These are phyloP conservation scores for Adansonia rubrostipa DNA, from an alignment of 441 rosid genomes.

Conservation along the genomic window DNA sequence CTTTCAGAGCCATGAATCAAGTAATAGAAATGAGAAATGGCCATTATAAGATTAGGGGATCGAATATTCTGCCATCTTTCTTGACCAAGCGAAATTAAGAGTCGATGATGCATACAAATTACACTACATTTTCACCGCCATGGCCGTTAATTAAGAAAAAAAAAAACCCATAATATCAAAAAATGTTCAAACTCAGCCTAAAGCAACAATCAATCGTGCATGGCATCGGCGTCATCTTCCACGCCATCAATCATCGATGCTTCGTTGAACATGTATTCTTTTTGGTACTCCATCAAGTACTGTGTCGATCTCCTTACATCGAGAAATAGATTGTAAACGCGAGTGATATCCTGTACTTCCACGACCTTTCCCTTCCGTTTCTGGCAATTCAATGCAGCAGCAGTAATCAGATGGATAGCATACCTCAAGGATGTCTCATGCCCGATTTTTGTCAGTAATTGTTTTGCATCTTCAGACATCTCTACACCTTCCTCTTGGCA, in stretches of 20 bases:
- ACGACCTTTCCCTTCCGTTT: slow-evolving; percentile 77
- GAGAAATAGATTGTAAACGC: slow-evolving; percentile 74
- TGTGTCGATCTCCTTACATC: slow-evolving; percentile 94
- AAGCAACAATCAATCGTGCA: slow-evolving; percentile 43
- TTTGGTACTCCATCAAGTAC: slow-evolving; percentile 85
- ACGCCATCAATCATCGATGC: slow-evolving; percentile 41
- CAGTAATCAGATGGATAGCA: slow-evolving; percentile 84
- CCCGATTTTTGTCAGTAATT: slow-evolving; percentile 72
- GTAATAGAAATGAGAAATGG: no score
- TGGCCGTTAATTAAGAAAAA: background rate
- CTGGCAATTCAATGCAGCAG: slow-evolving; percentile 79
- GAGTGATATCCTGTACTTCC: slow-evolving; percentile 71
- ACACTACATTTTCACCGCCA: no score
- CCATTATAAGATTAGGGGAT: no score
- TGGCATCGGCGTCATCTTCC: slow-evolving; percentile 50
- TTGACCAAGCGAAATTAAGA: no score
- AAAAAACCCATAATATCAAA: slow-evolving; percentile 1
- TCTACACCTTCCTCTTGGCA: slow-evolving; percentile 96
- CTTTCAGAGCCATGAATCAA: no score
- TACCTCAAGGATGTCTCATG: slow-evolving; percentile 89
- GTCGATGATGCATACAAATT: no score
- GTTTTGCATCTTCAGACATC: slow-evolving; percentile 82
- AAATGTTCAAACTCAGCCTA: background rate
- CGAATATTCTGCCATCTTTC: no score
- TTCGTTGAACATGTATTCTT: slow-evolving; percentile 74